These are phyloP conservation scores for Pseudisothecium myosuroides DNA, from an alignment of 225 moss, liverwort and hornwort species.

Conservation along the genomic window DNA sequence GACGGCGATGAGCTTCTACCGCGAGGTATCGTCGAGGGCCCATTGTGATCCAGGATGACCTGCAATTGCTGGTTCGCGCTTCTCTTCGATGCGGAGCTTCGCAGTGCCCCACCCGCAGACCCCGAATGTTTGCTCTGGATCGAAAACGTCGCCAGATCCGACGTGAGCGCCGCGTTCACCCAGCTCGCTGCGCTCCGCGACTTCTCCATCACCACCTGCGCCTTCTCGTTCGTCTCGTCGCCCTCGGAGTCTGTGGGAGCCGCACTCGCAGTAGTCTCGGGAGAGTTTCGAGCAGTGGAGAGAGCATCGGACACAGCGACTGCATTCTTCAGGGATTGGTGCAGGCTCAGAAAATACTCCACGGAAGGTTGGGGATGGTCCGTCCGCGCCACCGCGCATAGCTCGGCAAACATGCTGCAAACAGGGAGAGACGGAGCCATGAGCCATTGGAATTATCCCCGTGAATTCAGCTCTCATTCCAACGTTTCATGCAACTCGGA, in stretches of 20 bases:
- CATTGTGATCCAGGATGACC: slow-evolving; percentile 22
- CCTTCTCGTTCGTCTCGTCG: slow-evolving; percentile 36
- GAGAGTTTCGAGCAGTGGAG: slow-evolving; percentile 27
- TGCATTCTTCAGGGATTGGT: slow-evolving; percentile 68
- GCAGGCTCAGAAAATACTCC: slow-evolving; percentile 72
- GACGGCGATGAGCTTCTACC: slow-evolving; percentile 32
- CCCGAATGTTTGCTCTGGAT: slow-evolving; percentile 54
- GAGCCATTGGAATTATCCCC: background rate
- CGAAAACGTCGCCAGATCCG: slow-evolving; percentile 48
- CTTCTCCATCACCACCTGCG: slow-evolving; percentile 56
- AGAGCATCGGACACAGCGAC: slow-evolving; percentile 73
- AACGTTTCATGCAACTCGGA: background rate
- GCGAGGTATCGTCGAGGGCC: slow-evolving; percentile 17
- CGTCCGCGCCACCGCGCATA: slow-evolving; percentile 64
- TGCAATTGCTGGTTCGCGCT: slow-evolving; percentile 15
- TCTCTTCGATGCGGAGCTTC: slow-evolving; percentile 31
- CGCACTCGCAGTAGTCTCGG: slow-evolving; percentile 1
- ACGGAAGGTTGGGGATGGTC: slow-evolving; percentile 84
- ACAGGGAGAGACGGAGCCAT: background rate
- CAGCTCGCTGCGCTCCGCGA: slow-evolving; percentile 54
- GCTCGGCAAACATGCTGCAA: slow-evolving; percentile 93
- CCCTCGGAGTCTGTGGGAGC: slow-evolving; percentile 4
- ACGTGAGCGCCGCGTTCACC: slow-evolving; percentile 51
- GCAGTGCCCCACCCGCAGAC: background rate
- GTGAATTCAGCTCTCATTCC: no score